phyloP scores from a whole-genome alignment of 2,329 filamentous ascomycete genomes.

The Colletotrichum sp. region DNA sequence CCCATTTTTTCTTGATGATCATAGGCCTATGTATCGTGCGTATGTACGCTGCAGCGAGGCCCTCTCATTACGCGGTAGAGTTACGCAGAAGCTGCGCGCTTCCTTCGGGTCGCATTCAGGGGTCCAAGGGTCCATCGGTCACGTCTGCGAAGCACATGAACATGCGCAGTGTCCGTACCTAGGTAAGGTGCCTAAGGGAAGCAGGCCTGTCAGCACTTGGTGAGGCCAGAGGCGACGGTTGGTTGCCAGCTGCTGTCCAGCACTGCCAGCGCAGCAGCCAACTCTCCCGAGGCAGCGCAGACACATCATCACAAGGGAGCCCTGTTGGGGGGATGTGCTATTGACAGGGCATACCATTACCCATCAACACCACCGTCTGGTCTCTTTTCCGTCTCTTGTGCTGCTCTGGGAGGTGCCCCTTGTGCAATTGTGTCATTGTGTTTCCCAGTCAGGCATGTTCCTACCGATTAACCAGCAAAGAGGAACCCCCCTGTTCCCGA shows the following conservation, averaged over 20 bases:
- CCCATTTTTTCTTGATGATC: background rate
- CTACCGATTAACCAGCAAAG: background rate
- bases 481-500: background rate
- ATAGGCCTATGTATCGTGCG: background rate
- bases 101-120: background rate
- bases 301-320: background rate
- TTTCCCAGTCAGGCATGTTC: background rate
- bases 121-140: slow-evolving; percentile 11
- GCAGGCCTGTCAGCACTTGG: background rate
- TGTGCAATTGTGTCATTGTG: background rate
- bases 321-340: background rate
- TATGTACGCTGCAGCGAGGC: background rate
- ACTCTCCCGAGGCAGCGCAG: background rate
- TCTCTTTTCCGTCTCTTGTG: background rate
- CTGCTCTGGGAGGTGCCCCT: background rate
- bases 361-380: background rate
- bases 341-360: background rate
- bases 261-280: slow-evolving; percentile 4
- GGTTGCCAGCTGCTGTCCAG: background rate
- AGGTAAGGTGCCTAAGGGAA: background rate
- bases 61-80: background rate
- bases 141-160: background rate
- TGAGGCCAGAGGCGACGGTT: background rate
- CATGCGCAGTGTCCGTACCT: background rate
- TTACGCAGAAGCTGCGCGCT: background rate